Evolutionary conservation across 768 basidiomycete species (phyloP).

Genomic region (Russula lepida): DNA sequence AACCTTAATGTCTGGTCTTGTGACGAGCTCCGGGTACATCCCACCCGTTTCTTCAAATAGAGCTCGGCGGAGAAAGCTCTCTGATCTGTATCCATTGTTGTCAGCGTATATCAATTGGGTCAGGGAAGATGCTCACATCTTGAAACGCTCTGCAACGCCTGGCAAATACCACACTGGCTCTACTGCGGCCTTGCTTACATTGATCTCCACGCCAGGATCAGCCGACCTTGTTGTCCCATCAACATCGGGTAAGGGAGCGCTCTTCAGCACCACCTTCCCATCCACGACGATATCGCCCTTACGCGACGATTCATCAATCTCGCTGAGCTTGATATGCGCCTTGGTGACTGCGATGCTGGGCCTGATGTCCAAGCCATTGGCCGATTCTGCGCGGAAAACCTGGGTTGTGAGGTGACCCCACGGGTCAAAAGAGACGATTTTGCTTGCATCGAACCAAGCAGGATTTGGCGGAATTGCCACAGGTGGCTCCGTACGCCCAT

Average conservation of each 20-base stretch:
- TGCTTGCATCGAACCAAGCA: slow-evolving; percentile 63
- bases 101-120: not conserved
- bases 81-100: slow-evolving; percentile 45
- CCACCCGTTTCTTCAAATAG: slow-evolving; percentile 95
- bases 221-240: slow-evolving; percentile 51
- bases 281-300: slow-evolving; percentile 69
- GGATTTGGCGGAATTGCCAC: slow-evolving; percentile 69
- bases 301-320: slow-evolving; percentile 75
- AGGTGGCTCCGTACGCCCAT: slow-evolving; percentile 75
- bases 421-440: slow-evolving; percentile 91
- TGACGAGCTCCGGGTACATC: slow-evolving; percentile 94
- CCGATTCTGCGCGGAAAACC: slow-evolving; percentile 54
- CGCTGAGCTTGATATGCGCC: slow-evolving; percentile 90
- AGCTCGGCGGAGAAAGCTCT: slow-evolving; percentile 76
- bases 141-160: slow-evolving; percentile 88
- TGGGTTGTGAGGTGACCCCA: slow-evolving; percentile 84
- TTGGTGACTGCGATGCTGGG: slow-evolving; percentile 92
- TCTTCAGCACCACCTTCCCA: slow-evolving; percentile 72
- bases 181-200: slow-evolving; percentile 85
- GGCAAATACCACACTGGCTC: slow-evolving; percentile 97
- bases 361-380: slow-evolving; percentile 72
- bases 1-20: slow-evolving; percentile 89
- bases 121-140: slow-evolving; percentile 51
- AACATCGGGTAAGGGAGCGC: slow-evolving; percentile 50
- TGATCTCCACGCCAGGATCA: slow-evolving; percentile 78